Conservation (phyloP, 83 land plant genomes). For the Picea abies region DNA sequence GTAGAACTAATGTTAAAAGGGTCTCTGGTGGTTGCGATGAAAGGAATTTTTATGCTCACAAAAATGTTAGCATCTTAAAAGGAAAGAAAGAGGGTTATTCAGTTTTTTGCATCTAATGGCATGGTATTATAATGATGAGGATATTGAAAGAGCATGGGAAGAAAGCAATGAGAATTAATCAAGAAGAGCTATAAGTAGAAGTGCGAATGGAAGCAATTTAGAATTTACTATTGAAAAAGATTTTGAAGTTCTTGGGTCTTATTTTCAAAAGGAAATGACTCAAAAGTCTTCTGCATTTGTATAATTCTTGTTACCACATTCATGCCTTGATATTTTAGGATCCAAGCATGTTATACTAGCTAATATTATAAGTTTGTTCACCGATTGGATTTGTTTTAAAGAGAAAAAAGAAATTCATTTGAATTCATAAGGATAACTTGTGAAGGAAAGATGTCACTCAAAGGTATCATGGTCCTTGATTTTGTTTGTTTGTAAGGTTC, state of each 20-base stretch:
- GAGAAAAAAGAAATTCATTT: background rate
- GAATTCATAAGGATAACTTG: too few relatives aligned
- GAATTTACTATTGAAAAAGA: too few relatives aligned
- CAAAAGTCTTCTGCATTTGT: conserved; percentile 49
- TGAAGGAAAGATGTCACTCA: background rate
- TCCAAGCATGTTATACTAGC: conserved; percentile 36
- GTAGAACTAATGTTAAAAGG: background rate
- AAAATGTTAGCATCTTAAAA: conserved; percentile 24
- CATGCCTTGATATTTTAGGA: conserved; percentile 34
- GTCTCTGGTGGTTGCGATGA: background rate
- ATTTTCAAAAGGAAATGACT: conserved; percentile 53
- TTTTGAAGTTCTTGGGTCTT: conserved; percentile 40
- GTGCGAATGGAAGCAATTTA: too few relatives aligned
- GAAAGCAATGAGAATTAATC: conserved; percentile 48
- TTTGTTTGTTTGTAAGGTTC: conserved; percentile 55
- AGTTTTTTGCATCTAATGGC: conserved; percentile 55
- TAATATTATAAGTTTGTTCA: conserved; percentile 33
- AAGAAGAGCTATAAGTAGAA: conserved; percentile 39
- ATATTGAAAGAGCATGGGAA: conserved; percentile 62
- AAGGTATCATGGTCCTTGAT: conserved; percentile 48
- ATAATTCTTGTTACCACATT: conserved; percentile 40
- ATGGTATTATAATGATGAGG: conserved; percentile 46
- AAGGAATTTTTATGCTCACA: conserved; percentile 22
- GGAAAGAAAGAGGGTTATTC: conserved; percentile 21
- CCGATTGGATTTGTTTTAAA: conserved; percentile 19